Conservation (phyloP, 2,329 filamentous ascomycete species). For the Neurospora sp. region DNA sequence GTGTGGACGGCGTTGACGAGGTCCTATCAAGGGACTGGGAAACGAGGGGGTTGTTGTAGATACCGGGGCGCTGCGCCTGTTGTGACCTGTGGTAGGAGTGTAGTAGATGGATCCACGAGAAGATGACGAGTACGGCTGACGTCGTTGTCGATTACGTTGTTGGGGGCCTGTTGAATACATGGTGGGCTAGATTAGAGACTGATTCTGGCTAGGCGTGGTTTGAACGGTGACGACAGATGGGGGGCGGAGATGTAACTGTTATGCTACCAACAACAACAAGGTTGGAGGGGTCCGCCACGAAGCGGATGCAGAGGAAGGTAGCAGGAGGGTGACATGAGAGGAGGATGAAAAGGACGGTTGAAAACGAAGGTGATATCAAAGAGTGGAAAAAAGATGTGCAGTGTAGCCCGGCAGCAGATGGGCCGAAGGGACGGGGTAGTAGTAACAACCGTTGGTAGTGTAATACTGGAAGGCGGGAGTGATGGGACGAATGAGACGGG, state of each 20-base stretch:
- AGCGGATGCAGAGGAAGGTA: not conserved
- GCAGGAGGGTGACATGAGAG: not conserved
- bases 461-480: not conserved
- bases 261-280: conserved; percentile 2
- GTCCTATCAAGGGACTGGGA: conserved; percentile 35
- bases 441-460: not conserved
- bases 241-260: not conserved
- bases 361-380: not conserved
- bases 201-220: not conserved
- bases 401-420: not conserved
- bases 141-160: conserved; percentile 14
- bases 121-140: conserved; percentile 13
- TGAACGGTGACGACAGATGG: conserved; percentile 7
- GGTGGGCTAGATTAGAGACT: conserved; percentile 13
- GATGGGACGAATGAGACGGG: not conserved
- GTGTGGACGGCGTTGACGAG: conserved; percentile 41
- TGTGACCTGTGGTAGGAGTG: conserved; percentile 16
- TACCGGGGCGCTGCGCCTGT: conserved; percentile 9
- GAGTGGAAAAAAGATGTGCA: not conserved
- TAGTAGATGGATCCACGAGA: conserved; percentile 20
- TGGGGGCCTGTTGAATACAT: conserved; percentile 16
- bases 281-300: not conserved
- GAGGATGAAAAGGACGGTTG: not conserved
- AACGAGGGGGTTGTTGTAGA: conserved; percentile 16
- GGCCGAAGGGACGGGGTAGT: not conserved